Evolutionary conservation across 371 early-diverging fungal genomes (phyloP).

Genomic region (Rhizomucor pusillus): DNA sequence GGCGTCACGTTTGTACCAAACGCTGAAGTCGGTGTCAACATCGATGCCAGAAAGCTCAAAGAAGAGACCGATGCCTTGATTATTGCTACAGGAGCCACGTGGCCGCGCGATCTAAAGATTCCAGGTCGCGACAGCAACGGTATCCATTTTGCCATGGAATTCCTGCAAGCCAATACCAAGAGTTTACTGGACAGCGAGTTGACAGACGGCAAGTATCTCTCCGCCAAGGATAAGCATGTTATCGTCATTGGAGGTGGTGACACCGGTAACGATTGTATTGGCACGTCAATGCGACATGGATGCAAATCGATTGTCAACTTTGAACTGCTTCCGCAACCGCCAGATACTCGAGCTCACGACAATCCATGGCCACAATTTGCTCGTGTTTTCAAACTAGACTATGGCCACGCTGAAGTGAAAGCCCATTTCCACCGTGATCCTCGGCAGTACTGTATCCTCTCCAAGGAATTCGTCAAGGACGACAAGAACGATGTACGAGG

Average conservation of each 20-base stretch:
- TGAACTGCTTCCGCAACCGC: slow-evolving; percentile 92
- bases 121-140: slow-evolving; percentile 85
- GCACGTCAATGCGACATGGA: slow-evolving; percentile 91
- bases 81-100: slow-evolving; percentile 93
- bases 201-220: slow-evolving; percentile 72
- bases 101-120: slow-evolving; percentile 93
- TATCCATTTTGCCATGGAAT: slow-evolving; percentile 97
- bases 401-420: slow-evolving; percentile 91
- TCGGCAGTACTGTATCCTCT: slow-evolving; percentile 87
- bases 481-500: slow-evolving; percentile 75
- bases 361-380: slow-evolving; percentile 98
- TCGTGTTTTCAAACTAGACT: slow-evolving; percentile 90
- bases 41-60: slow-evolving; percentile 64
- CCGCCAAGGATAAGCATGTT: slow-evolving; percentile 89
- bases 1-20: slow-evolving; percentile 86
- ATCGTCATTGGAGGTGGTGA: slow-evolving; percentile 97
- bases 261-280: slow-evolving; percentile 96
- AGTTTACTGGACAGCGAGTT: slow-evolving; percentile 76
- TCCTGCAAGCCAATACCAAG: slow-evolving; percentile 86
- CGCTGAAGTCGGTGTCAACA: slow-evolving; percentile 83
- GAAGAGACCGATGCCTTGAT: slow-evolving; percentile 77
- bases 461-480: slow-evolving; percentile 91
- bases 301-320: slow-evolving; percentile 92
- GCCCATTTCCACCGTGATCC: slow-evolving; percentile 88
- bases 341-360: slow-evolving; percentile 71